These are phyloP conservation scores for Nissolia schottii DNA, from an alignment of 306 rosid genomes.

Conservation along the genomic window DNA sequence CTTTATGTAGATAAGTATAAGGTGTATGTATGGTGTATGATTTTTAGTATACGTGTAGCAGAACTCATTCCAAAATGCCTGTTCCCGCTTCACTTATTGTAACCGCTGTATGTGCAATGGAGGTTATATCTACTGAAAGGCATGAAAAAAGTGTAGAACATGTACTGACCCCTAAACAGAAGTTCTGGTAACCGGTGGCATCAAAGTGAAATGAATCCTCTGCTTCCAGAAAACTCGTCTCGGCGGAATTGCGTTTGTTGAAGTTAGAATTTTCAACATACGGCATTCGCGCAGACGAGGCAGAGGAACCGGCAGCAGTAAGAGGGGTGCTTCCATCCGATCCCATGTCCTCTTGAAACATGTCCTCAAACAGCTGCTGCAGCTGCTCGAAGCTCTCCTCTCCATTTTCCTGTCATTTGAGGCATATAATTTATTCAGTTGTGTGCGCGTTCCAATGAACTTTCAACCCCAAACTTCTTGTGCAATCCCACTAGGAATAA, in stretches of 20 bases:
- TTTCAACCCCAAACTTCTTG: neutral
- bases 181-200: conserved; percentile 36
- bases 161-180: conserved; percentile 78
- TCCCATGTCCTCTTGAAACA: conserved; percentile 57
- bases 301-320: conserved; percentile 24
- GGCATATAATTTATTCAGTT: neutral
- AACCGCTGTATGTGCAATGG: conserved; percentile 6
- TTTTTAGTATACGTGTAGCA: no score
- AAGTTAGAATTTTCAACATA: conserved; percentile 43
- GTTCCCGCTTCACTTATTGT: neutral
- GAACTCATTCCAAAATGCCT: neutral
- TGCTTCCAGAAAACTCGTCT: conserved; percentile 40
- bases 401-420: conserved; percentile 54
- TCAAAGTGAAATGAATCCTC: conserved; percentile 34
- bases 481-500: neutral
- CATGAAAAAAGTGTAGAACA: neutral
- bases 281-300: conserved; percentile 45
- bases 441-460: neutral
- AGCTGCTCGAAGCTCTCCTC: conserved; percentile 81
- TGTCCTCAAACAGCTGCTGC: conserved; percentile 76
- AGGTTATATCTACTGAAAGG: neutral
- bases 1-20: no score
- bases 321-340: conserved; percentile 28
- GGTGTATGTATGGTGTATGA: no score
- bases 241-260: conserved; percentile 56